Conservation (phyloP, 257 asterid species). For the Pogostemon cablin region DNA sequence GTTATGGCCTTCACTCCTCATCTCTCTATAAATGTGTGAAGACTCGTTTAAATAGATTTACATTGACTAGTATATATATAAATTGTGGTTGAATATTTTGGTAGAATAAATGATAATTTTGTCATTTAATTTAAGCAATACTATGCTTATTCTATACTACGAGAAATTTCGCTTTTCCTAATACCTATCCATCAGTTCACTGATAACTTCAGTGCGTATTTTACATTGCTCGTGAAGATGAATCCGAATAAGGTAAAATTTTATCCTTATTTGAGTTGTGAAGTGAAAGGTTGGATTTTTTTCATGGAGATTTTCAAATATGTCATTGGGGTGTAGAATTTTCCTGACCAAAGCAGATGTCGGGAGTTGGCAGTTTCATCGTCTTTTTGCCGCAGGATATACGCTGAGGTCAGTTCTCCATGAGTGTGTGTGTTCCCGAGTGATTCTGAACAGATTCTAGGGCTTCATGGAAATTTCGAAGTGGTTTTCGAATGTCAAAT, state of each 20-base stretch:
- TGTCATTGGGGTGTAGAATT: constrained; percentile 37
- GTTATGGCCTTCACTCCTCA: no score
- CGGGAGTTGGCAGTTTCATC: constrained; percentile 50
- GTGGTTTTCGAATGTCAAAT: background rate
- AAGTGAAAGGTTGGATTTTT: background rate
- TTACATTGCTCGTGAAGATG: constrained; percentile 22
- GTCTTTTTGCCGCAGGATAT: constrained; percentile 61
- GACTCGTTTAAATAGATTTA: no score
- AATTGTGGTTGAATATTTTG: no score
- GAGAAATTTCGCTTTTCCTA: no score
- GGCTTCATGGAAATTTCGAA: constrained; percentile 8
- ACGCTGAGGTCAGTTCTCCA: constrained; percentile 54
- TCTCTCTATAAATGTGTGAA: no score
- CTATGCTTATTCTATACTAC: no score
- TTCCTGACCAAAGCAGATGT: constrained; percentile 36
- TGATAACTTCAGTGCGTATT: no score
- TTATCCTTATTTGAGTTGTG: background rate
- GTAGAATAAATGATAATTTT: no score
- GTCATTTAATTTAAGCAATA: no score
- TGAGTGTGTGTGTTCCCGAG: no score
- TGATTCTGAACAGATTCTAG: background rate
- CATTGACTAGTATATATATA: no score
- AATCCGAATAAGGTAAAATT: constrained; percentile 34
- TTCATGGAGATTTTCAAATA: constrained; percentile 3
- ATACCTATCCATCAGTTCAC: no score